phyloP scores from a whole-genome alignment of 495 filamentous ascomycete genomes.

The Aspergillus sclerotioniger region DNA sequence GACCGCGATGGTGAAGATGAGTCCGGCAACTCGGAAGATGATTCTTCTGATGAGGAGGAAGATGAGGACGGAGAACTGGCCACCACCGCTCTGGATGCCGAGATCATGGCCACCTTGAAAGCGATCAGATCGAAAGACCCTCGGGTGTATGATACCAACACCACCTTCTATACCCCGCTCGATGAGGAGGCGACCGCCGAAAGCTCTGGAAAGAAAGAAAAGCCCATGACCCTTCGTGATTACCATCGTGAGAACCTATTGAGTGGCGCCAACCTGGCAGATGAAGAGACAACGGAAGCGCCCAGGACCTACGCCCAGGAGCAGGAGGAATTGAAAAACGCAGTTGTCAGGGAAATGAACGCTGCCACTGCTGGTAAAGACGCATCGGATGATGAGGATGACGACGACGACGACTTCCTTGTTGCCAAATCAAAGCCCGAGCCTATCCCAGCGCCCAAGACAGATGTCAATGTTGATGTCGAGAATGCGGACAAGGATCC shows the following conservation, averaged over 20 bases:
- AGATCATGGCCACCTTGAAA: slow-evolving; percentile 78
- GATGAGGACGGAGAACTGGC: slow-evolving; percentile 85
- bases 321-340: slow-evolving; percentile 75
- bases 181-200: slow-evolving; percentile 44
- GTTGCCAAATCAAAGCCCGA: slow-evolving; percentile 46
- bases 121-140: slow-evolving; percentile 90
- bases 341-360: slow-evolving; percentile 77
- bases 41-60: slow-evolving; percentile 72
- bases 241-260: slow-evolving; percentile 88
- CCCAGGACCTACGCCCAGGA: slow-evolving; percentile 78
- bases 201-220: slow-evolving; percentile 59
- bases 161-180: slow-evolving; percentile 69
- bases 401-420: slow-evolving; percentile 75
- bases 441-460: slow-evolving; percentile 40
- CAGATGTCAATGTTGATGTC: slow-evolving; percentile 58
- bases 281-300: slow-evolving; percentile 42
- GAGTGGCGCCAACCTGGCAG: slow-evolving; percentile 56
- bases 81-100: slow-evolving; percentile 76
- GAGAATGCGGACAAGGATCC: slow-evolving; percentile 83
- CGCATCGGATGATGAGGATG: slow-evolving; percentile 49
- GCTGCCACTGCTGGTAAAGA: slow-evolving; percentile 47
- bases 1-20: slow-evolving; percentile 40
- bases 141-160: slow-evolving; percentile 75
- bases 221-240: slow-evolving; percentile 81
- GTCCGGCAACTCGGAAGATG: slow-evolving; percentile 51